Conservation (phyloP, 345 rosid species). For the Ailanthus altissimus region DNA sequence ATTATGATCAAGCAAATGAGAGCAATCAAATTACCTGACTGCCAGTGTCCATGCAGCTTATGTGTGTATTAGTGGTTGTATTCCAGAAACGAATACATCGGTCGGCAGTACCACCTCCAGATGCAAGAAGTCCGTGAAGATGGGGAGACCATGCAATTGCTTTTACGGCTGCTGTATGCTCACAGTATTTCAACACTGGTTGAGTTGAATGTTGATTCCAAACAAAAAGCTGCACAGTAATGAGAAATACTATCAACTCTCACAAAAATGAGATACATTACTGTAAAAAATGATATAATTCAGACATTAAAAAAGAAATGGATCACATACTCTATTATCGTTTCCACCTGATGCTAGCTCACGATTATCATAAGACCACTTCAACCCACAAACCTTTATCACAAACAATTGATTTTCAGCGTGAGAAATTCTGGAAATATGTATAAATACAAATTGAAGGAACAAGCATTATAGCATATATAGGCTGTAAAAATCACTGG, state of each 20-base stretch:
- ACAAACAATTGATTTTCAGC: conserved; percentile 25
- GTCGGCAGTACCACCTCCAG: conserved; percentile 99
- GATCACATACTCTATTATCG: conserved; percentile 73
- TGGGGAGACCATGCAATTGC: conserved; percentile 99
- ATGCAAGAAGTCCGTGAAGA: conserved; percentile 96
- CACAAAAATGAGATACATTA: not conserved
- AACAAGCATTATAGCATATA: conserved; percentile 6
- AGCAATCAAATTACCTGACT: conserved; percentile 66
- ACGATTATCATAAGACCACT: conserved; percentile 97
- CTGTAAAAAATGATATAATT: conserved; percentile 4
- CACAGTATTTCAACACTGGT: conserved; percentile 85
- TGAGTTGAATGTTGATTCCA: conserved; percentile 98
- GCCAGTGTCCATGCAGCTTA: conserved; percentile 90
- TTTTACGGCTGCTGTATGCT: conserved; percentile 97
- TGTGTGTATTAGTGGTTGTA: conserved; percentile 83
- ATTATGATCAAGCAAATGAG: not conserved
- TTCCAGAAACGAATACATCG: conserved; percentile 99
- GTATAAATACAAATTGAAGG: conserved; percentile 1
- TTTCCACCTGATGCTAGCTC: conserved; percentile 99
- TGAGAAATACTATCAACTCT: conserved; percentile 21
- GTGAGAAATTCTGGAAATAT: not conserved
- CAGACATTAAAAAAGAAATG: not conserved
- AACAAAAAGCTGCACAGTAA: conserved; percentile 75
- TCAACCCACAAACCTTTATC: conserved; percentile 85
- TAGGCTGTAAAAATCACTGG: not conserved